Conservation (phyloP, 148 eudicot genomes). For the Persicaria maculosa region DNA sequence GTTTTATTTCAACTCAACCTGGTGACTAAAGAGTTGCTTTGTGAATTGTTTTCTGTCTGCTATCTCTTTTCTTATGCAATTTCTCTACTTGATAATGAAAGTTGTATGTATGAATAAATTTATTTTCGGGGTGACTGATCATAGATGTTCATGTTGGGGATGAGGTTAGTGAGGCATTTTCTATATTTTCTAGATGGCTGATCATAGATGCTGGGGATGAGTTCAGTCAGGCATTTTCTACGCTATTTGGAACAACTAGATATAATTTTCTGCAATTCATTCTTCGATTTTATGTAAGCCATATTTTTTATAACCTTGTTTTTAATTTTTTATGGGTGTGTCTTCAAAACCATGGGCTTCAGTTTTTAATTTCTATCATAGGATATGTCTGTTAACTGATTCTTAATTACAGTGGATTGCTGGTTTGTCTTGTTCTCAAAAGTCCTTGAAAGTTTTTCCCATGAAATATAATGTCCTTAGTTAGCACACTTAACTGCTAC, state of each 20-base stretch:
- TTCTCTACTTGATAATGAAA: not conserved
- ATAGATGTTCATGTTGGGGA: no score
- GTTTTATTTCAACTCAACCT: not conserved
- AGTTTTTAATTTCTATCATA: not conserved
- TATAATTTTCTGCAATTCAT: no score
- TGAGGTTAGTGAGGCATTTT: no score
- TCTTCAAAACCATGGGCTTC: not conserved
- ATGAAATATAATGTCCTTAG: not conserved
- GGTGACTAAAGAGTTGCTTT: not conserved
- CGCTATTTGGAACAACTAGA: no score
- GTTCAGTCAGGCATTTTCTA: no score
- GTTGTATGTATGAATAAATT: not conserved
- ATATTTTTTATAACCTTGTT: not conserved
- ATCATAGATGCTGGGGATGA: no score
- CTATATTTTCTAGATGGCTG: no score
- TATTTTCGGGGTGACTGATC: no score
- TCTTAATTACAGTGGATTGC: not conserved
- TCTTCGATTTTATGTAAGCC: no score
- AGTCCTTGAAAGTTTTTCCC: not conserved
- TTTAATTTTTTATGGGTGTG: not conserved
- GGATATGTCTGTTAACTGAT: not conserved
- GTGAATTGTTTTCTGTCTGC: not conserved
- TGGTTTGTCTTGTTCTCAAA: not conserved
- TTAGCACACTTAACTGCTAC: no score
- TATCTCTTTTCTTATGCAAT: not conserved